Base-by-base conservation (phyloP, 805 yeast species). In the Cyberlindnera euphorbiiphila region DNA sequence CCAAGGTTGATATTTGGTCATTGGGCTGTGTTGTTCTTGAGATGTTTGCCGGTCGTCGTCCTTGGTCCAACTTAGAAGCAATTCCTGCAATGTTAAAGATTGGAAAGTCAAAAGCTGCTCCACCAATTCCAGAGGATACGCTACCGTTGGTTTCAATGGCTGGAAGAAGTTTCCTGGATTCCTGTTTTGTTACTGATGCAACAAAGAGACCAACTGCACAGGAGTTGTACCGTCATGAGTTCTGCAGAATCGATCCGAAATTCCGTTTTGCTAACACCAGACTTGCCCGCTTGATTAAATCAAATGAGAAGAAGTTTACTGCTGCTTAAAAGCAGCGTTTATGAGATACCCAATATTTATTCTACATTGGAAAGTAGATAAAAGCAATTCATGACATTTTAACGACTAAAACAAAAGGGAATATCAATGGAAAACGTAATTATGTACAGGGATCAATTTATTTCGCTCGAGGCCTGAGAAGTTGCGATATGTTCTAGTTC, bases 1-100 rank as follows among this genome's bases (percentile, higher is more conserved):
- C 98, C 15, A 93, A 93, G 62, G 88, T 93, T 17, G 99, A 93
- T 61, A 89, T 93, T 26, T 93, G 99, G 99, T 89, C 98, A 1
- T 61, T 91, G 17, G 99, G 99, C 1, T 93, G 99, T 66, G 96
- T 93, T 30, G 94, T 93, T 18, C 60, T 93, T 36, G 98, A 93
- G 60, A 93, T 93, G 98, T 88, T 85, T 69, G 96, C 96, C 0
- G 98, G 98, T 2, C 77, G 88, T 49, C 68, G 98, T 40, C 98
- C 98, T 1, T 93, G 99, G 99, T 85, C 95, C 2, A 87, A 93
- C 44, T 81, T 85, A 48, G 98, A 91, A 31, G 95, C 91, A 12
- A 85, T 89, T 16, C 93, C 96, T 31, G 98, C 97, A 3, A 85
- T 93, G 72, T 83, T 85, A 60, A 85, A 88, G 62, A 69, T 71